phyloP scores from a whole-genome alignment of 2,329 filamentous ascomycete species.

The Ilyonectria robusta region DNA sequence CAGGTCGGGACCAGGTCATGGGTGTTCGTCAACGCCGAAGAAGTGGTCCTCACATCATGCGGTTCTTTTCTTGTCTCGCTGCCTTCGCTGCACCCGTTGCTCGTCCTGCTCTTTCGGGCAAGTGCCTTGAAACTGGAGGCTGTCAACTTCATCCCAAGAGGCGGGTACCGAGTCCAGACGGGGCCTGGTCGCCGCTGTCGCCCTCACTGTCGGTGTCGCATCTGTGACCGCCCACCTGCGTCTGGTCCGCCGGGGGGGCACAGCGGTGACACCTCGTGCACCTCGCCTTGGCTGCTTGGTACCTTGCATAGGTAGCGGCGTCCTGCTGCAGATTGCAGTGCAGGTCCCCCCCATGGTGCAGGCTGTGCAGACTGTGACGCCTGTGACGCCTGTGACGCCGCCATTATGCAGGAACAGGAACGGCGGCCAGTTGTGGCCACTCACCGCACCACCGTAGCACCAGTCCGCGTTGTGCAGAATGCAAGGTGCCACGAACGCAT shows the following conservation, averaged over 20 bases:
- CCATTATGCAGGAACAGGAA: slow-evolving; percentile 50
- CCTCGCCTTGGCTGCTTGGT: slow-evolving; percentile 36
- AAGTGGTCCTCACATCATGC: slow-evolving; percentile 28
- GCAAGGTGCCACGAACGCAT: slow-evolving; percentile 22
- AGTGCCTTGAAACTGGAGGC: slow-evolving; percentile 13
- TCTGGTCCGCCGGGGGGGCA: slow-evolving; percentile 16
- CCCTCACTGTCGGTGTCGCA: slow-evolving; percentile 27
- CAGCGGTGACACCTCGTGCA: slow-evolving; percentile 29
- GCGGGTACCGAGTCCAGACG: slow-evolving; percentile 14
- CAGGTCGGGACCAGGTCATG: slow-evolving; percentile 36
- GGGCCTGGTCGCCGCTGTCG: slow-evolving; percentile 11
- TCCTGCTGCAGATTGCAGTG: slow-evolving; percentile 38
- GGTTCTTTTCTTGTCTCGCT: slow-evolving; percentile 17
- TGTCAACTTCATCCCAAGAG: slow-evolving; percentile 16
- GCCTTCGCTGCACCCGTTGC: slow-evolving; percentile 18
- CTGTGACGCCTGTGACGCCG: slow-evolving; percentile 29
- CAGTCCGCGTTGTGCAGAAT: slow-evolving; percentile 21
- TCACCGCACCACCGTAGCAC: slow-evolving; percentile 35
- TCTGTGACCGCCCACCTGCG: slow-evolving; percentile 30
- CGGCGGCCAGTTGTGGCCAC: slow-evolving; percentile 40
- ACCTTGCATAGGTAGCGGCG: slow-evolving; percentile 48
- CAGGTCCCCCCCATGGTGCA: slow-evolving; percentile 22
- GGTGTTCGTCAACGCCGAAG: slow-evolving; percentile 31
- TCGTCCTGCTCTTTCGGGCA: slow-evolving; percentile 30
- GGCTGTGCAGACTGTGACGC: slow-evolving; percentile 19